phyloP scores from a whole-genome alignment of 2,329 filamentous ascomycete genomes.

The Sclerotinia spermophila region DNA sequence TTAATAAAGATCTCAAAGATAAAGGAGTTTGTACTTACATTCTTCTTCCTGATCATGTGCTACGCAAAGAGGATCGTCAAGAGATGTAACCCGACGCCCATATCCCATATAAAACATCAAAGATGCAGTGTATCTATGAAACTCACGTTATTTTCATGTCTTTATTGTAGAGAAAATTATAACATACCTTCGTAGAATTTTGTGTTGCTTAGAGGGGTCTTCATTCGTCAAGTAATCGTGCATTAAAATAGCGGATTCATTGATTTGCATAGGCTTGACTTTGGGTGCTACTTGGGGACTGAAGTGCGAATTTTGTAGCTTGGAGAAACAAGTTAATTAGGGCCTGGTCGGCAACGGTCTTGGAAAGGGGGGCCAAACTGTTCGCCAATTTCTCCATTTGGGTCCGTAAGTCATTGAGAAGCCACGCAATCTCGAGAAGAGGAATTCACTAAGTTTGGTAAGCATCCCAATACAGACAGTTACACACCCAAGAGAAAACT shows the following conservation, averaged over 20 bases:
- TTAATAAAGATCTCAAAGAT: not conserved
- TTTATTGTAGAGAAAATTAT: not conserved
- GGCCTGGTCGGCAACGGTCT: not conserved
- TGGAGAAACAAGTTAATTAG: not conserved
- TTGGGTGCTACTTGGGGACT: not conserved
- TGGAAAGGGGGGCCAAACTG: not conserved
- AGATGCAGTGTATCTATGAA: not conserved
- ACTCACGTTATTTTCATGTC: not conserved
- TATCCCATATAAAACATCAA: slow-evolving; percentile 2
- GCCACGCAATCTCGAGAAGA: slow-evolving; percentile 1
- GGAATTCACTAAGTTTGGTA: not conserved
- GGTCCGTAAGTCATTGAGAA: slow-evolving; percentile 2
- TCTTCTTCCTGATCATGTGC: slow-evolving; percentile 2
- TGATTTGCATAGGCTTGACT: not conserved
- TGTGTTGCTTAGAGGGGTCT: not conserved
- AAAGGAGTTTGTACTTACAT: not conserved
- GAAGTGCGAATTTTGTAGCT: not conserved
- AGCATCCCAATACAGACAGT: not conserved
- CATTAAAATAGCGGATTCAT: not conserved
- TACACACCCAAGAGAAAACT: not conserved
- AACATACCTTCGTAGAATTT: not conserved
- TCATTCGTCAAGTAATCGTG: not conserved
- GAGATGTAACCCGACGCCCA: not conserved
- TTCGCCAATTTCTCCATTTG: slow-evolving; percentile 1
- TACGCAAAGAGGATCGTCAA: not conserved